A percentile compares a stretch with the other conserved stretches of the same genome.
Evolutionary conservation across 768 basidiomycete genomes (phyloP).

Genomic region (Butyriboletus loyo): DNA sequence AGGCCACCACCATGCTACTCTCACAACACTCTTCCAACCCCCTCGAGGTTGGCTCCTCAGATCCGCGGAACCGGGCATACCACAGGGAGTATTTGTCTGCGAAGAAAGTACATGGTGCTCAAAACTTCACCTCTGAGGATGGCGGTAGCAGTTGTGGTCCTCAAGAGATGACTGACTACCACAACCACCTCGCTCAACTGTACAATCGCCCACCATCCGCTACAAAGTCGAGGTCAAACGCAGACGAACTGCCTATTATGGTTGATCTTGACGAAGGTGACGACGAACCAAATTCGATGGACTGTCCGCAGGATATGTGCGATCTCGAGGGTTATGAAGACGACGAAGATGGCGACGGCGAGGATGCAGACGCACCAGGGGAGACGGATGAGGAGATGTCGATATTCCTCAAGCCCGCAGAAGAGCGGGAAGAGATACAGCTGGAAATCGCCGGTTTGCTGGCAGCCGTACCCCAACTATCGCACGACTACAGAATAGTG

Average conservation of each 20-base stretch:
- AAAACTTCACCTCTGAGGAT: conserved; percentile 50
- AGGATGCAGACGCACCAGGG: conserved; percentile 30
- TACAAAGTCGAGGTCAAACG: conserved; percentile 20
- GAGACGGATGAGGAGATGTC: conserved; percentile 64
- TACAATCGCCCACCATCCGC: conserved; percentile 30
- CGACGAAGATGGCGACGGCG: conserved; percentile 36
- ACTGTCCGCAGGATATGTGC: conserved; percentile 38
- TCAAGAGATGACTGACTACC: conserved; percentile 46
- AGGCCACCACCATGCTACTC: conserved; percentile 34
- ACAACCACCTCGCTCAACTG: conserved; percentile 47
- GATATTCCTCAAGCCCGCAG: conserved; percentile 50
- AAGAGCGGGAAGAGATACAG: conserved; percentile 73
- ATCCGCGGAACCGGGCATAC: conserved; percentile 48
- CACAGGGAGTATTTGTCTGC: conserved; percentile 37
- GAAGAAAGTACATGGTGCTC: conserved; percentile 30
- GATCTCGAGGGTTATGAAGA: conserved; percentile 34
- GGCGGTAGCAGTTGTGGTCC: conserved; percentile 38
- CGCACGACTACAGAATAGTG: conserved; percentile 68
- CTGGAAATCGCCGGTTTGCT: conserved; percentile 75
- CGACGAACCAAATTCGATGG: conserved; percentile 33
- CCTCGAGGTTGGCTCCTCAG: conserved; percentile 63
- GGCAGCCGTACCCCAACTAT: conserved; percentile 61
- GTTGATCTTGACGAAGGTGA: conserved; percentile 51
- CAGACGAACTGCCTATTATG: conserved; percentile 27
- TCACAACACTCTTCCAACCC: conserved; percentile 77